Base-by-base conservation (phyloP, 1,284 basidiomycete species). In the Cryptococcus hybrid region DNA sequence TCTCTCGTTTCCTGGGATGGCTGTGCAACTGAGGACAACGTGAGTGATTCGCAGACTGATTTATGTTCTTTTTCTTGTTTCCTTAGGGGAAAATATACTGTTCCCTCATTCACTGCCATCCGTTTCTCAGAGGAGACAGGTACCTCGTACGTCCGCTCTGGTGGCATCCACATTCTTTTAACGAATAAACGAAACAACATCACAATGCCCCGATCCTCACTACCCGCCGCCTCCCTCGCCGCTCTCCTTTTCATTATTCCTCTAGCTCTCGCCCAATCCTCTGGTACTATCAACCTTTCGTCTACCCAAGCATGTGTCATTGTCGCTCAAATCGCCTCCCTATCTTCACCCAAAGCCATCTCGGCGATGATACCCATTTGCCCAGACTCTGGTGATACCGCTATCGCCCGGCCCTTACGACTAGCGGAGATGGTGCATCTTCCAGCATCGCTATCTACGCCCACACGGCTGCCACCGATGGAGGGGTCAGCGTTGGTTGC, bases 371-470 rank as follows among this genome's bases (percentile, higher is more conserved):
- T 47, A 8, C 64, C 66, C 8, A 46, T 68, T 12, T 68, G 66
- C 52, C 54, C 59, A 5, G 51, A 42, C 2, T 58, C 59, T 5
- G 18, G 45, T 1, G 12, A 39, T 8, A 40, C 34, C 13, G 15
- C 59, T 7, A 51, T 67, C 50, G 18, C 24, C 12, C 65, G 65
- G 65, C 65, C 65, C 37, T 68, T 15, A 54, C 60, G 3, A 13
- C 37, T 18, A 40, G 9, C 4, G 69, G 66, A 3, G 60, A 65
- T 35, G 67, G 67, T 8, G 60, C 62, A 0, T 59, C 57, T 11
- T 63, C 60, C 7, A 61, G 59, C 49, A 54, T 71, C 42, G 69
- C 60, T 2, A 60, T 71, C n/a, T 71, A 71, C 38, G 64, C 53
- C 12, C 43, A 59, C 5, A 18, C 67, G 13, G 46, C 55, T 3